A percentile compares a stretch with the other conserved stretches of the same genome.
Conservation (phyloP, 192 early-diverging fungal species). For the Entomortierella parvispora region DNA sequence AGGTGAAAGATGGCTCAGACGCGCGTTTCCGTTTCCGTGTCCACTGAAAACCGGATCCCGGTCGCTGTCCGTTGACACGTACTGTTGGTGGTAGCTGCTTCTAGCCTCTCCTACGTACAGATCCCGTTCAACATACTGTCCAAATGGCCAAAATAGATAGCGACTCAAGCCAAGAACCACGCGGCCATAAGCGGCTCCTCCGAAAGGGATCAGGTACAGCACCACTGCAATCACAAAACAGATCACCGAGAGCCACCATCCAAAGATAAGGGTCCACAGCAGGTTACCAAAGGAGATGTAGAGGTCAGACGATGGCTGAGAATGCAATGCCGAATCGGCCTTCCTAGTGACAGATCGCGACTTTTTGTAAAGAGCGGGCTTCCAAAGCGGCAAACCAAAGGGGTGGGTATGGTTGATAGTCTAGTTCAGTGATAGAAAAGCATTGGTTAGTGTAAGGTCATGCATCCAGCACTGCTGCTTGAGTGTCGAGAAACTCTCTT, state of each 20-base stretch:
- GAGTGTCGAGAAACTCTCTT: too few species aligned
- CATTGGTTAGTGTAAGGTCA: too few species aligned
- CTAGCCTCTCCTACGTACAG: constrained; percentile 29
- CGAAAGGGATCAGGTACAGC: constrained; percentile 63
- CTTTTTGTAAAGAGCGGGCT: constrained; percentile 97
- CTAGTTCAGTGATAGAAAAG: constrained; percentile 38
- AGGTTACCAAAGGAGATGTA: constrained; percentile 88
- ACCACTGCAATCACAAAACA: constrained; percentile 69
- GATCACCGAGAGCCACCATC: constrained; percentile 87
- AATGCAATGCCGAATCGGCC: constrained; percentile 85
- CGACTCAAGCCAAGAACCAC: constrained; percentile 80
- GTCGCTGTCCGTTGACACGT: constrained; percentile 1
- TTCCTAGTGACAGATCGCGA: constrained; percentile 83
- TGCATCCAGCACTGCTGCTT: too few species aligned
- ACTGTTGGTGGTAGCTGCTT: constrained; percentile 1
- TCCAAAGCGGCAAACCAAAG: constrained; percentile 96
- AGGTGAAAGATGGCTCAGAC: constrained; percentile 36
- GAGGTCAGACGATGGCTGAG: constrained; percentile 70
- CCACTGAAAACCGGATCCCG: constrained; percentile 1
- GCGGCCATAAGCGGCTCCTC: constrained; percentile 66
- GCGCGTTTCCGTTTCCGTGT: constrained; percentile 11
- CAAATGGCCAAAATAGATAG: constrained; percentile 98
- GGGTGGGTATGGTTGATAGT: constrained; percentile 86
- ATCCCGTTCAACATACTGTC: constrained; percentile 85
- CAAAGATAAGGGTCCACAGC: constrained; percentile 87